A percentile compares a stretch with the other conserved stretches of the same genome.
phyloP scores from a whole-genome alignment of 1,284 basidiomycete species.

The Coniferiporia sulphurascens region DNA sequence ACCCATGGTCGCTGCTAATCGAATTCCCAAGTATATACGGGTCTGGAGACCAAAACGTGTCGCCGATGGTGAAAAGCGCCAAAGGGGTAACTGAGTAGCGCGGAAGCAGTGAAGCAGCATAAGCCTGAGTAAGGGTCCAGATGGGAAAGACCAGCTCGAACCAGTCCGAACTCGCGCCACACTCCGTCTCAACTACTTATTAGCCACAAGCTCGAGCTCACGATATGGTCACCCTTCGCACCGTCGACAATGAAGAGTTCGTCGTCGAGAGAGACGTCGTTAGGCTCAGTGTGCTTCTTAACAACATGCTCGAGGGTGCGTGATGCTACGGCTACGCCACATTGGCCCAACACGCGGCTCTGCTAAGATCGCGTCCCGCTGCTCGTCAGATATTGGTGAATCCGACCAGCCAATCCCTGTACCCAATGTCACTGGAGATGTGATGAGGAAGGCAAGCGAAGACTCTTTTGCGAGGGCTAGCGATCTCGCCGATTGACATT shows the following conservation, averaged over 20 bases:
- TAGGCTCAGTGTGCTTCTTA: constrained; percentile 93
- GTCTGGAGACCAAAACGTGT: not conserved
- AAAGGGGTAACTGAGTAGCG: not conserved
- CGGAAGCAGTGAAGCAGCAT: not conserved
- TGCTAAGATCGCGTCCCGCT: constrained; percentile 11
- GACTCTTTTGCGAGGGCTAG: not conserved
- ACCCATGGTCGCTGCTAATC: constrained; percentile 24
- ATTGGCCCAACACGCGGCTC: constrained; percentile 13
- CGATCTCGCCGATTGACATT: not conserved
- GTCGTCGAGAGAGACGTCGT: constrained; percentile 92
- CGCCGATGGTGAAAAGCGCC: not conserved
- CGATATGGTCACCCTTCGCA: constrained; percentile 75
- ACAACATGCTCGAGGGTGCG: constrained; percentile 98
- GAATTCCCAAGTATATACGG: not conserved
- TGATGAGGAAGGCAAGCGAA: constrained; percentile 83
- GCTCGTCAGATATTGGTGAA: constrained; percentile 79
- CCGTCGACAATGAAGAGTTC: constrained; percentile 96
- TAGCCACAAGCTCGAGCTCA: not conserved
- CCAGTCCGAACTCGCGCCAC: no score
- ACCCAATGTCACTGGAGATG: constrained; percentile 94
- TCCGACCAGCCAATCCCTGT: constrained; percentile 90
- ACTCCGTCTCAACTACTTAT: no score
- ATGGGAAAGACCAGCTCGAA: not conserved
- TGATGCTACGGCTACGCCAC: constrained; percentile 27
- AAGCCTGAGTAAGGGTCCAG: not conserved